phyloP scores from a whole-genome alignment of 805 yeast genomes.

The Suhomyces faveliae region DNA sequence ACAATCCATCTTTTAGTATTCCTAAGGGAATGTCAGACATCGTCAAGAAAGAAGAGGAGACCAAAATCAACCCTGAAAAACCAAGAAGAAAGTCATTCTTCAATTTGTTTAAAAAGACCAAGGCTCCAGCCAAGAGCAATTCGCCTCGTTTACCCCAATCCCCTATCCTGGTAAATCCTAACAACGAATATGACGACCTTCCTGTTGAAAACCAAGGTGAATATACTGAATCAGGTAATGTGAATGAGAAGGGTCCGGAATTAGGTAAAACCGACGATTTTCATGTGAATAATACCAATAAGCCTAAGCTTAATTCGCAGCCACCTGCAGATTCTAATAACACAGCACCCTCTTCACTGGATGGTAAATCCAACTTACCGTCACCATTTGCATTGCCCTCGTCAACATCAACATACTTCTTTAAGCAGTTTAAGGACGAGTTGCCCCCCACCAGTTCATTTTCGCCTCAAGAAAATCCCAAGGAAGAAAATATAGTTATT shows the following conservation, averaged over 20 bases:
- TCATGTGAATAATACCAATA: neutral
- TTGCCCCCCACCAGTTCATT: neutral
- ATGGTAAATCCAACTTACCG: constrained; percentile 20
- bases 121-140: constrained; percentile 6
- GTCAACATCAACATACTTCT: constrained; percentile 40
- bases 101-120: constrained; percentile 32
- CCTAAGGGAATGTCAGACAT: constrained; percentile 13
- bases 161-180: constrained; percentile 8
- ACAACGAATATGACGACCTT: neutral
- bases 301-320: neutral
- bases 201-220: neutral
- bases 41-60: constrained; percentile 7
- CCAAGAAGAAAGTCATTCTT: constrained; percentile 34
- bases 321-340: constrained; percentile 4
- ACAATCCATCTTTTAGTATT: constrained; percentile 36
- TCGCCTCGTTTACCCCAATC: constrained; percentile 16
- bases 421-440: constrained; percentile 27
- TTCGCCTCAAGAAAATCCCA: neutral
- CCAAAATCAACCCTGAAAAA: constrained; percentile 4
- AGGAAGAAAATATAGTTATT: constrained; percentile 26
- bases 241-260: too few relatives aligned
- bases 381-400: constrained; percentile 47
- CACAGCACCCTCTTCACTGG: constrained; percentile 6
- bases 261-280: neutral
- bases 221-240: too few relatives aligned